Evolutionary conservation across 352 stramenopile genomes (phyloP).

Genomic region (Phytophthora tubulina): DNA sequence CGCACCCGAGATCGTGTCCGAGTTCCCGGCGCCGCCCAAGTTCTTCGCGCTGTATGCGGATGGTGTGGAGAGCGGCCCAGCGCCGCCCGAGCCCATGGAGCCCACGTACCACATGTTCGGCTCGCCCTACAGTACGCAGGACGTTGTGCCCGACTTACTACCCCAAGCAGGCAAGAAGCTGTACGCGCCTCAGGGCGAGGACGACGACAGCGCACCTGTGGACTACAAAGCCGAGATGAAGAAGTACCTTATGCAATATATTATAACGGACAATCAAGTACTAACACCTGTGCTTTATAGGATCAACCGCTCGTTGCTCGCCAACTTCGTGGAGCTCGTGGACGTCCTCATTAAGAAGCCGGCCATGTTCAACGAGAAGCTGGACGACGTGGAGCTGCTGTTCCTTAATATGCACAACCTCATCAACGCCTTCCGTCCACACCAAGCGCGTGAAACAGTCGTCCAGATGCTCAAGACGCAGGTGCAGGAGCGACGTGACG

Average conservation of each 20-base stretch:
- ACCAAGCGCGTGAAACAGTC: constrained; percentile 86
- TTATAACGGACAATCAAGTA: neutral
- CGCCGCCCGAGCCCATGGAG: constrained; percentile 74
- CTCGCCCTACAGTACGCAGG: constrained; percentile 84
- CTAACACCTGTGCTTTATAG: constrained; percentile 33
- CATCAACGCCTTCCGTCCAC: constrained; percentile 89
- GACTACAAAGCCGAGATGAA: constrained; percentile 88
- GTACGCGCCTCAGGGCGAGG: constrained; percentile 47
- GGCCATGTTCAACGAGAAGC: constrained; percentile 85
- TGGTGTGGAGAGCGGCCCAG: constrained; percentile 54
- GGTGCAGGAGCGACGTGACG: constrained; percentile 80
- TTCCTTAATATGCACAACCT: constrained; percentile 93
- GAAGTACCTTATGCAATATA: constrained; percentile 45
- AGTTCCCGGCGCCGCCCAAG: constrained; percentile 81
- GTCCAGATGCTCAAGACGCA: constrained; percentile 86
- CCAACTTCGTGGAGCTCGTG: constrained; percentile 87
- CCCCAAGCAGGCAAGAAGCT: constrained; percentile 69
- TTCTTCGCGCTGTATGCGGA: constrained; percentile 84
- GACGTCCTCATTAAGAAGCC: constrained; percentile 85
- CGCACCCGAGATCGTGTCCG: constrained; percentile 84
- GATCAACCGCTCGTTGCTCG: constrained; percentile 86
- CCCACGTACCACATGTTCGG: constrained; percentile 91
- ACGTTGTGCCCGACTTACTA: constrained; percentile 82
- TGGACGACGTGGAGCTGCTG: constrained; percentile 86
- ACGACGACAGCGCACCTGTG: constrained; percentile 30